Conservation (phyloP, 2,329 filamentous ascomycete genomes). For the Pseudocercospora ulei region DNA sequence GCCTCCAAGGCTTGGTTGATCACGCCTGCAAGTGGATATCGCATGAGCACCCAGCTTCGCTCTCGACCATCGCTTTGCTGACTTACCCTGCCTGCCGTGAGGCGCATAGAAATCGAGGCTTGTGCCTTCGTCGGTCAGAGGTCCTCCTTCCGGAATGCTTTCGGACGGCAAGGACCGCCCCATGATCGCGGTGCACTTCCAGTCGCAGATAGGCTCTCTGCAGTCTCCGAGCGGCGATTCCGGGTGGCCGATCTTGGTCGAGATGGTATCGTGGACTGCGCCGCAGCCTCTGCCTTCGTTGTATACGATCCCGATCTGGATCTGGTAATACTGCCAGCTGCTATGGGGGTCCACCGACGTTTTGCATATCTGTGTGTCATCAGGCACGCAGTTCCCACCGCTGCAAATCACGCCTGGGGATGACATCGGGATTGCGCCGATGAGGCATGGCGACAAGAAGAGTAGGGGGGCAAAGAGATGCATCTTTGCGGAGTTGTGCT, state of each 20-base stretch:
- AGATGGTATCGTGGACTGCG: neutral
- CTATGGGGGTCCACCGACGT: neutral
- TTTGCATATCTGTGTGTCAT: slow-evolving; percentile 1
- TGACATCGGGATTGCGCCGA: neutral
- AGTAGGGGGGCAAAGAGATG: neutral
- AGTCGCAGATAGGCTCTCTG: neutral
- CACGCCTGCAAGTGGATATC: neutral
- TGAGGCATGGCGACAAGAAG: neutral
- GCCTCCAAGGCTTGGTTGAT: neutral
- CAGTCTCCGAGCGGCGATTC: neutral
- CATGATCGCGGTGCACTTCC: slow-evolving; percentile 1
- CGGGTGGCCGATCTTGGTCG: neutral
- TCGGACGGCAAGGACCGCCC: neutral
- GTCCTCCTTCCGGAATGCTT: neutral
- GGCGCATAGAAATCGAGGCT: slow-evolving; percentile 1
- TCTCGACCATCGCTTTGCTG: no score
- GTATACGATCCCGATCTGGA: slow-evolving; percentile 3
- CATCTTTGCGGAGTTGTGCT: slow-evolving; percentile 1
- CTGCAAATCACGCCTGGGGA: neutral
- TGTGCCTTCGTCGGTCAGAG: neutral
- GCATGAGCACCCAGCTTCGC: no score
- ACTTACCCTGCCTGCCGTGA: neutral
- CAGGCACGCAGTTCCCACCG: slow-evolving; percentile 1
- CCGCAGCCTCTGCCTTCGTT: slow-evolving; percentile 1
- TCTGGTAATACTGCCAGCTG: neutral